Evolutionary conservation across 2,329 filamentous ascomycete genomes (phyloP), one percentile per base, ranked within the genome.

Genomic region (Venturia carpophila): DNA sequence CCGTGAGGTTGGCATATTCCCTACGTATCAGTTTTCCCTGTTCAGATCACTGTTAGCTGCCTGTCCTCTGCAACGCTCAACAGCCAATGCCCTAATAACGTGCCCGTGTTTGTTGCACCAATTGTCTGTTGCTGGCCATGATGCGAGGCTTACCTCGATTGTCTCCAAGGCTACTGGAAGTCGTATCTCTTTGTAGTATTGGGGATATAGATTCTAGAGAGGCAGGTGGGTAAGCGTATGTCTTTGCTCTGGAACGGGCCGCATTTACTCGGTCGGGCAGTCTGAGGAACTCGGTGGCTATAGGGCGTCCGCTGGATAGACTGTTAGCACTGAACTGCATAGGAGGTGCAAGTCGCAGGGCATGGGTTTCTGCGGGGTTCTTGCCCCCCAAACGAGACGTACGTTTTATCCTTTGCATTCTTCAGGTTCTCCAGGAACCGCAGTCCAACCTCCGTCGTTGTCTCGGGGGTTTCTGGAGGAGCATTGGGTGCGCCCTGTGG

Each of bases 401-500:
- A 93, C 90, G 83, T 90, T 79, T 95, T 95, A 75, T 95, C 91
- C 68, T 86, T 85, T 27, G 90, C 91, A 68, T 84, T 82, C 70
- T 87, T 87, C 72, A 96, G 84, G 72, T 87, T 86, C 64, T 90
- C 86, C 56, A 95, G 78, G 71, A 95, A 89, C 69, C 83, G 84
- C 70, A 90, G 77, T 45, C 91, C 91, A 71, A 86, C 84, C 65
- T 86, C 82, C 17, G 86, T 87, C 2, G 89, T 92, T 19, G 86
- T 86, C 73, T 89, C 86, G 64, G 78, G 76, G 19, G 83, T 86
- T 76, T 92, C 89, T 42, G 37, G 43, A 56, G 34, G 37, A 42
- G 34, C 30, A 24, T 60, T 37, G 24, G 45, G 34, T 27, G 55
- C 64, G 41, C 56, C 64, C 64, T 65, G 58, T 49, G 39, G n/a